These are phyloP conservation scores for Colletotrichum orchidophilum DNA, from an alignment of 2,329 filamentous ascomycete species.

Conservation along the genomic window DNA sequence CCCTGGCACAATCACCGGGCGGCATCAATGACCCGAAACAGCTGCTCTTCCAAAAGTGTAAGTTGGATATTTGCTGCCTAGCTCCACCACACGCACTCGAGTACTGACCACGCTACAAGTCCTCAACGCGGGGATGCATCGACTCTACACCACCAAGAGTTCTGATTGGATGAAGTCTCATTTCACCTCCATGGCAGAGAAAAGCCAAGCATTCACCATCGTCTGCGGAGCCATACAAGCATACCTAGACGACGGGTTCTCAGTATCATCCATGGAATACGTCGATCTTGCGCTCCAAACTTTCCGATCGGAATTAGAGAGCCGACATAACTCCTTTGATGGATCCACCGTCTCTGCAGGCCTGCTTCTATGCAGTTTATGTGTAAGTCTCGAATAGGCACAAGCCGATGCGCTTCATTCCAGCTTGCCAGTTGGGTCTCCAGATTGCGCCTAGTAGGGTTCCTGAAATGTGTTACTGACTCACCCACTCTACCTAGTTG, in stretches of 20 bases:
- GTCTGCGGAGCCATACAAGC: constrained; percentile 31
- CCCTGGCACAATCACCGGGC: neutral
- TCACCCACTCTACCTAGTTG: neutral
- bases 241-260: constrained; percentile 30
- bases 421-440: neutral
- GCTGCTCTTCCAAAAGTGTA: constrained; percentile 25
- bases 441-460: neutral
- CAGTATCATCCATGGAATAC: constrained; percentile 27
- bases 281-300: constrained; percentile 31
- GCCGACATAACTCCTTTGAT: constrained; percentile 16
- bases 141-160: constrained; percentile 27
- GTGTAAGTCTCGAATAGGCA: neutral
- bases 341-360: constrained; percentile 28
- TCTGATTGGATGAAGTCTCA: constrained; percentile 25
- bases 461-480: neutral
- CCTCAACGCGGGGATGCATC: constrained; percentile 18
- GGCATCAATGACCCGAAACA: constrained; percentile 6
- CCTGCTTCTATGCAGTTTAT: constrained; percentile 26
- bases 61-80: neutral
- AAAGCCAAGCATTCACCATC: constrained; percentile 20
- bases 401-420: too few species aligned
- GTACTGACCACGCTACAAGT: constrained; percentile 13
- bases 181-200: constrained; percentile 20
- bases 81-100: neutral
- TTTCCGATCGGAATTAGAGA: constrained; percentile 31